A percentile compares a stretch with the other conserved stretches of the same genome.
Evolutionary conservation across 805 yeast genomes (phyloP).

Genomic region (Soucietia sequanensis): DNA sequence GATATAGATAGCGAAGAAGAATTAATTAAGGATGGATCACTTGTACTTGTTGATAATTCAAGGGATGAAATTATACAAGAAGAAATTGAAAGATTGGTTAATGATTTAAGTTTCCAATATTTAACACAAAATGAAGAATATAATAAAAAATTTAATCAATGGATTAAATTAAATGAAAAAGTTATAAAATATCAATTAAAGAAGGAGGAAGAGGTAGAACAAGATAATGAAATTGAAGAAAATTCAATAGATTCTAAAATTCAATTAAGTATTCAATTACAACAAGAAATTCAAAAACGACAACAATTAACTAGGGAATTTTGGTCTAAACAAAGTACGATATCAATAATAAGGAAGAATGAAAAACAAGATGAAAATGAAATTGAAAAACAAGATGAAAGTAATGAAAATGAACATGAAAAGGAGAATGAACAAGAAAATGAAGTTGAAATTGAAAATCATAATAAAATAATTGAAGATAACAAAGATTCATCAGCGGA

Average conservation of each 20-base stretch:
- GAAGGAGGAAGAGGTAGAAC: not conserved
- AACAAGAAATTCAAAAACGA: slow-evolving; percentile 23
- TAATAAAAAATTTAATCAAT: slow-evolving; percentile 9
- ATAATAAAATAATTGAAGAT: slow-evolving; percentile 18
- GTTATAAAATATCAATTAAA: not conserved
- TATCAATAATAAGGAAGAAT: no score
- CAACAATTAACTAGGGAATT: slow-evolving; percentile 14
- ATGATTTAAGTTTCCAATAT: slow-evolving; percentile 37
- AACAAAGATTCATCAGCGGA: slow-evolving; percentile 12
- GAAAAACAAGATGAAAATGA: not conserved
- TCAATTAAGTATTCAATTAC: slow-evolving; percentile 25
- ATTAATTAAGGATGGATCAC: slow-evolving; percentile 1
- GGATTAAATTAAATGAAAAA: slow-evolving; percentile 10
- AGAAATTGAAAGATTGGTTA: slow-evolving; percentile 37
- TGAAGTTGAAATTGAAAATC: not conserved
- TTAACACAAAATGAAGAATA: slow-evolving; percentile 32
- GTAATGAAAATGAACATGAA: slow-evolving; percentile 15
- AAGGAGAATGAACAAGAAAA: no score
- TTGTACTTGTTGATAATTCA: slow-evolving; percentile 16
- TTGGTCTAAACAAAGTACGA: slow-evolving; percentile 18
- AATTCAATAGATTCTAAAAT: slow-evolving; percentile 10
- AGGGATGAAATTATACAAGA: slow-evolving; percentile 38
- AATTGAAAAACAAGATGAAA: slow-evolving; percentile 9
- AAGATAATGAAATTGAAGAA: slow-evolving; percentile 3
- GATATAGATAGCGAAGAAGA: not conserved